Evolutionary conservation across 257 asterid species (phyloP).

Genomic region (Nicotiana attenuata): DNA sequence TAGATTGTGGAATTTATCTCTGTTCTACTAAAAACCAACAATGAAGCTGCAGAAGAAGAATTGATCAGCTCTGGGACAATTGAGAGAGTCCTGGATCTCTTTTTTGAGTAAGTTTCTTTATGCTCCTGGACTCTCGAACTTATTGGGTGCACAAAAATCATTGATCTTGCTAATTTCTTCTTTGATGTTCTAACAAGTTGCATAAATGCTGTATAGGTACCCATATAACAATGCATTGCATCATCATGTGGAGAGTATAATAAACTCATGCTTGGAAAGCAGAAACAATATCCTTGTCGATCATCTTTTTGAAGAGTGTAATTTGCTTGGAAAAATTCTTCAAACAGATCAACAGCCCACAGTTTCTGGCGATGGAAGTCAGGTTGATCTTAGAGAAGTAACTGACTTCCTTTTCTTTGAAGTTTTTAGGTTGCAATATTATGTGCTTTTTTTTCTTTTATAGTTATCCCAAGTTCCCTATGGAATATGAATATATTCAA

Average conservation of each 20-base stretch:
- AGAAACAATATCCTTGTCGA: conserved; percentile 45
- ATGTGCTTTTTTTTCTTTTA: background rate
- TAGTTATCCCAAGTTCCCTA: background rate
- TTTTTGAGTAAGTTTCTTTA: conserved; percentile 66
- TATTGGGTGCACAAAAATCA: background rate
- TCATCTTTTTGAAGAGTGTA: conserved; percentile 74
- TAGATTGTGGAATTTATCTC: conserved; percentile 88
- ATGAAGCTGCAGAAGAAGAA: conserved; percentile 76
- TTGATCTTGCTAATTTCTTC: background rate
- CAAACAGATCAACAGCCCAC: conserved; percentile 56
- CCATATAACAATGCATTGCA: conserved; percentile 92
- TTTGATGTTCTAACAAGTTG: conserved; percentile 5
- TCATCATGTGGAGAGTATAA: conserved; percentile 87
- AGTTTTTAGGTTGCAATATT: background rate
- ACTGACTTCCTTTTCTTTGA: background rate
- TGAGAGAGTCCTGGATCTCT: conserved; percentile 72
- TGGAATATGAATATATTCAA: background rate
- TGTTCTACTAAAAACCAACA: conserved; percentile 74
- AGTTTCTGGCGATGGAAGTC: conserved; percentile 45
- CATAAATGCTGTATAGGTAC: conserved; percentile 44
- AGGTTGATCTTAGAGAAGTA: conserved; percentile 32
- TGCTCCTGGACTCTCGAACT: background rate
- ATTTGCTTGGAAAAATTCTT: conserved; percentile 65
- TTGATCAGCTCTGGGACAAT: conserved; percentile 79
- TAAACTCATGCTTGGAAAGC: conserved; percentile 86